These are phyloP conservation scores for Aspergillus taichungensis DNA, from an alignment of 495 filamentous ascomycete species.

Conservation along the genomic window DNA sequence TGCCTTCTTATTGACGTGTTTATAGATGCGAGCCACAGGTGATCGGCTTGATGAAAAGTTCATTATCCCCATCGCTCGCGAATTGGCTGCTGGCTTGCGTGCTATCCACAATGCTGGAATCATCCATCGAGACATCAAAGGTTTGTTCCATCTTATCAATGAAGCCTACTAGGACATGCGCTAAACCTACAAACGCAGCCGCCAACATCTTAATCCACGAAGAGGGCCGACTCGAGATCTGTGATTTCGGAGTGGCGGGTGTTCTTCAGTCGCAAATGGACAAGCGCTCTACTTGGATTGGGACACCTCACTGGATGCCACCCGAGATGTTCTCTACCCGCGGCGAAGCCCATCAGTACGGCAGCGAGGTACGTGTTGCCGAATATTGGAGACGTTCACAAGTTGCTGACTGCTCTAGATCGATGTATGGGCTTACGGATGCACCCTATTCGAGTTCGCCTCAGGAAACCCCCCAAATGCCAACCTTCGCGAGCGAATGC, in stretches of 20 bases:
- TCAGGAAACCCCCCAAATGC: slow-evolving; percentile 73
- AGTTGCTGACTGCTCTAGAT: slow-evolving; percentile 42
- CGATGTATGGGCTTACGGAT: slow-evolving; percentile 94
- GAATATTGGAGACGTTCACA: background rate
- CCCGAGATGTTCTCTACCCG: slow-evolving; percentile 63
- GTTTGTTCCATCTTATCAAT: slow-evolving; percentile 29
- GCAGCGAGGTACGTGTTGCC: slow-evolving; percentile 40
- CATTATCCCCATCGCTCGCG: slow-evolving; percentile 81
- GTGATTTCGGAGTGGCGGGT: slow-evolving; percentile 92
- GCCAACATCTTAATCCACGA: slow-evolving; percentile 89
- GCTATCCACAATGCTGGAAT: slow-evolving; percentile 88
- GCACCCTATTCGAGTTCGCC: slow-evolving; percentile 84
- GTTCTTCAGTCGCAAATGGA: slow-evolving; percentile 73
- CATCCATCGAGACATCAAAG: slow-evolving; percentile 94
- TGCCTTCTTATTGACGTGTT: background rate
- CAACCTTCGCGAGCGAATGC: slow-evolving; percentile 36
- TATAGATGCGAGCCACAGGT: slow-evolving; percentile 51
- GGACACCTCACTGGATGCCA: slow-evolving; percentile 95
- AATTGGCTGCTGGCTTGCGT: slow-evolving; percentile 74
- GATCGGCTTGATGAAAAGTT: slow-evolving; percentile 75
- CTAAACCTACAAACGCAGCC: slow-evolving; percentile 32
- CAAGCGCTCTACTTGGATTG: slow-evolving; percentile 88
- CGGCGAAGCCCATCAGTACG: slow-evolving; percentile 41
- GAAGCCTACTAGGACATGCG: background rate
- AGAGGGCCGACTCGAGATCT: slow-evolving; percentile 77